A percentile compares a stretch with the other conserved stretches of the same genome.
Evolutionary conservation across 1,284 basidiomycete species (phyloP).

Genomic region (Ganoderma boninense): DNA sequence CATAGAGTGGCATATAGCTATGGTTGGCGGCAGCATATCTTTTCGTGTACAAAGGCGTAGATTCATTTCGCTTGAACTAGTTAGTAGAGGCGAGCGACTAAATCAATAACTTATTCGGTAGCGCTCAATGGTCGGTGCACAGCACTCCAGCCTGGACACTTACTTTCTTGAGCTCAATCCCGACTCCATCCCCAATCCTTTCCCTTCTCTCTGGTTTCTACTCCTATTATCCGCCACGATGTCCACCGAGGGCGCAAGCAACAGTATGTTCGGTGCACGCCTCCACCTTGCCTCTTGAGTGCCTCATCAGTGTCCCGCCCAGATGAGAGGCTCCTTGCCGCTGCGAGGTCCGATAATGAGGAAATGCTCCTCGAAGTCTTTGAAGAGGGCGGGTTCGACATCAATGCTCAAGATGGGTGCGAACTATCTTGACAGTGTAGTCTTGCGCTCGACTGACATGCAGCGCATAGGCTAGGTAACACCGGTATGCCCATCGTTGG

Average conservation of each 20-base stretch:
- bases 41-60: conserved; percentile 27
- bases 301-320: conserved; percentile 5
- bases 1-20: conserved; percentile 5
- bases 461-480: conserved; percentile 67
- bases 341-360: conserved; percentile 80
- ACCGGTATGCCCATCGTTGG: conserved; percentile 58
- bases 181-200: neutral
- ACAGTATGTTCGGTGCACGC: conserved; percentile 44
- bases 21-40: conserved; percentile 17
- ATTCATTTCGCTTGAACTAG: conserved; percentile 13
- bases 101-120: neutral
- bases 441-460: neutral
- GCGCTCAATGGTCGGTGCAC: no score
- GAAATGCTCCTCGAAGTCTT: conserved; percentile 73
- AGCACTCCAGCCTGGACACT: no score
- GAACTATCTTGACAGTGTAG: conserved; percentile 30
- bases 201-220: neutral
- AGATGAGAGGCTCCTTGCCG: conserved; percentile 82
- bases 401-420: conserved; percentile 83
- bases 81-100: no score
- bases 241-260: conserved; percentile 47
- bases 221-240: conserved; percentile 9
- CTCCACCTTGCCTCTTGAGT: neutral
- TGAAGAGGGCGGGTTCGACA: conserved; percentile 64
- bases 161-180: neutral